Evolutionary conservation across 305 asterid genomes (phyloP).

Genomic region (Fraxinus ornus): DNA sequence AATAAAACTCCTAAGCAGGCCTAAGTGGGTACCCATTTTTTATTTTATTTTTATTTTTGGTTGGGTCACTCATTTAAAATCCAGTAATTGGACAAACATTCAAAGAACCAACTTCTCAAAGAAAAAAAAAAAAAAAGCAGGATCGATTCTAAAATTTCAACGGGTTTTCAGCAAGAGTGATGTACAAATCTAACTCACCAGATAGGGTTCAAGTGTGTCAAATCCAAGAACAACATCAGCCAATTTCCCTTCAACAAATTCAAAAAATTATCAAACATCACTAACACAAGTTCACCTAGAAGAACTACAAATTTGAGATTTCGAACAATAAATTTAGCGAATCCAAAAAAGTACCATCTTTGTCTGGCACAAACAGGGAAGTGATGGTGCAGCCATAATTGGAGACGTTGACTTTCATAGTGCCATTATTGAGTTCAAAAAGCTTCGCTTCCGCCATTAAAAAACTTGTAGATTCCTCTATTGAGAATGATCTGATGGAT

Average conservation of each 20-base stretch:
- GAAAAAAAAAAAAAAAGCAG: neutral
- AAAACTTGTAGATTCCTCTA: neutral
- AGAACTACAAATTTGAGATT: neutral
- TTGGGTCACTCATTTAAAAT: too few relatives aligned
- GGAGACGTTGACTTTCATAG: conserved; percentile 66
- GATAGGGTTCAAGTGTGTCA: conserved; percentile 80
- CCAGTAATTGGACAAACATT: neutral
- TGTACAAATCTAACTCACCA: conserved; percentile 43
- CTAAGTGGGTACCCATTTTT: too few relatives aligned
- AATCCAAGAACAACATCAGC: conserved; percentile 97
- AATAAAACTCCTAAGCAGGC: too few relatives aligned
- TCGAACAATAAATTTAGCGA: neutral
- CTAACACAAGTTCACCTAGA: neutral
- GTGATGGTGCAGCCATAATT: conserved; percentile 91
- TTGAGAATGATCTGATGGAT: neutral
- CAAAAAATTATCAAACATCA: conserved; percentile 7
- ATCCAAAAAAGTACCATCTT: conserved; percentile 49
- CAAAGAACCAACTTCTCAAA: too few relatives aligned
- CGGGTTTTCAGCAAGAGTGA: neutral
- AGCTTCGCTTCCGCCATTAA: conserved; percentile 82
- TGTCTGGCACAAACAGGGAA: conserved; percentile 78
- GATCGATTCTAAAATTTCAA: conserved; percentile 1
- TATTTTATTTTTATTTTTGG: too few relatives aligned
- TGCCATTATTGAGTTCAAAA: conserved; percentile 83
- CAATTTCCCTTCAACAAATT: conserved; percentile 61